Evolutionary conservation across 2,329 filamentous ascomycete species (phyloP).

Genomic region (Talaromyces amestolkiae): DNA sequence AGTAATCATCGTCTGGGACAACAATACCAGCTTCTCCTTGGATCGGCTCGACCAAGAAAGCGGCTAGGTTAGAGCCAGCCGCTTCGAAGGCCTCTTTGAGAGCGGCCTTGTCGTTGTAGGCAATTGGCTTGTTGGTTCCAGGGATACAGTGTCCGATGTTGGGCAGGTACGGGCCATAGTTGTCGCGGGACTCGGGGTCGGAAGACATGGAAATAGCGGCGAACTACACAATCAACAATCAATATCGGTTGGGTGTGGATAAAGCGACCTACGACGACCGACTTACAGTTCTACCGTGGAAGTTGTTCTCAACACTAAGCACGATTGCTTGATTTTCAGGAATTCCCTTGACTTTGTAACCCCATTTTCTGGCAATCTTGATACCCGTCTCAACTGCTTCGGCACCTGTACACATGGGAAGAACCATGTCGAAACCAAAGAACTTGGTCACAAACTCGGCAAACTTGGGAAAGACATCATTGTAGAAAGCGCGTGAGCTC

Average conservation of each 20-base stretch:
- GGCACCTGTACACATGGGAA: slow-evolving; percentile 97
- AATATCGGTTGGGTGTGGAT: not conserved
- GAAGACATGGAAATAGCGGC: slow-evolving; percentile 92
- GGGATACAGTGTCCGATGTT: slow-evolving; percentile 77
- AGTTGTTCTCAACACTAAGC: slow-evolving; percentile 85
- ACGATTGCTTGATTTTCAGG: slow-evolving; percentile 79
- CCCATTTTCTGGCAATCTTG: slow-evolving; percentile 97
- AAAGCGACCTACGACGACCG: not conserved
- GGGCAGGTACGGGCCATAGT: slow-evolving; percentile 95
- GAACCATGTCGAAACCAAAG: slow-evolving; percentile 95
- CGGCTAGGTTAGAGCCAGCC: slow-evolving; percentile 81
- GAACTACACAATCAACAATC: slow-evolving; percentile 57
- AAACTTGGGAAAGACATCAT: slow-evolving; percentile 95
- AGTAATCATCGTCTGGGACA: slow-evolving; percentile 86
- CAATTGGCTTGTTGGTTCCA: slow-evolving; percentile 71
- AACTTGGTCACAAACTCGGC: slow-evolving; percentile 84
- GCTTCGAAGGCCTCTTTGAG: slow-evolving; percentile 74
- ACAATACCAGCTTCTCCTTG: slow-evolving; percentile 97
- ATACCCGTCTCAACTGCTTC: slow-evolving; percentile 95
- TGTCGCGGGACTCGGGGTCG: slow-evolving; percentile 90
- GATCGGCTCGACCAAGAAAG: slow-evolving; percentile 93
- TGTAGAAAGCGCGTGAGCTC: slow-evolving; percentile 94
- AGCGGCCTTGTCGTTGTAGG: slow-evolving; percentile 81
- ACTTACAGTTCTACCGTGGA: slow-evolving; percentile 88
- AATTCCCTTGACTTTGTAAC: slow-evolving; percentile 93